Percentiles rank a stretch among this genome's conserved stretches.
phyloP scores from a whole-genome alignment of 2,329 filamentous ascomycete genomes.

The Aplosporella prunicola region DNA sequence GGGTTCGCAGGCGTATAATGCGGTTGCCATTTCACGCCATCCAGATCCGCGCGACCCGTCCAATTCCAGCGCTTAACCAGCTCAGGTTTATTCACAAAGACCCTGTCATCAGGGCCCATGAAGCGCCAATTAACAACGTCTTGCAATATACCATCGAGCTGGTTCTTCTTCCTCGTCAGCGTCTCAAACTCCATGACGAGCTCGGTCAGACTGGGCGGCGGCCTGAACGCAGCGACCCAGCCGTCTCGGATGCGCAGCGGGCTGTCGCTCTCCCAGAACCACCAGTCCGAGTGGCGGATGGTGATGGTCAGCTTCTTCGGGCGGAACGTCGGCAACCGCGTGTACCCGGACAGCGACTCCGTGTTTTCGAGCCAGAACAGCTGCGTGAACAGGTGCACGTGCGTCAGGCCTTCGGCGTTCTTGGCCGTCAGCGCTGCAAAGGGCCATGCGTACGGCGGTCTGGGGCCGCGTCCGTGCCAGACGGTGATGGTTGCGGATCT shows the following conservation, averaged over 20 bases:
- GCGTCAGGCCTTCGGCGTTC: slow-evolving; percentile 1
- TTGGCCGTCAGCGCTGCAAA: slow-evolving; percentile 1
- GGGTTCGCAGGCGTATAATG: too few species aligned
- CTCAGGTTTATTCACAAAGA: background rate
- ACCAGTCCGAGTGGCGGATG: slow-evolving; percentile 43
- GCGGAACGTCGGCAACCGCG: slow-evolving; percentile 21
- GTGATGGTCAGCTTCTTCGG: slow-evolving; percentile 36
- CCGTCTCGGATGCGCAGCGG: slow-evolving; percentile 91
- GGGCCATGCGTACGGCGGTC: background rate
- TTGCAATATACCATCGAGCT: slow-evolving; percentile 13
- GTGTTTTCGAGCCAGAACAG: background rate
- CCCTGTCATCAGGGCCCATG: background rate
- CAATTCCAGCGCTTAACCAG: slow-evolving; percentile 1
- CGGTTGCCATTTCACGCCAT: slow-evolving; percentile 5
- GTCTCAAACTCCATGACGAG: slow-evolving; percentile 17
- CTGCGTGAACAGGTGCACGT: slow-evolving; percentile 9
- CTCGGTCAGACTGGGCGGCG: slow-evolving; percentile 10
- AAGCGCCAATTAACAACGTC: slow-evolving; percentile 6
- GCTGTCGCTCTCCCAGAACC: slow-evolving; percentile 96
- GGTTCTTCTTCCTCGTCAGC: slow-evolving; percentile 12
- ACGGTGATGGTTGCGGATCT: slow-evolving; percentile 16
- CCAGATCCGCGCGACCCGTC: slow-evolving; percentile 4
- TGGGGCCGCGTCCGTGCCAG: slow-evolving; percentile 4
- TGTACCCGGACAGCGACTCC: too few species aligned
- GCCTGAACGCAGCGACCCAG: slow-evolving; percentile 29